Percentiles rank a stretch among this genome's conserved stretches.
Conservation (phyloP, 2,329 filamentous ascomycete species). For the Ilyonectria robusta region DNA sequence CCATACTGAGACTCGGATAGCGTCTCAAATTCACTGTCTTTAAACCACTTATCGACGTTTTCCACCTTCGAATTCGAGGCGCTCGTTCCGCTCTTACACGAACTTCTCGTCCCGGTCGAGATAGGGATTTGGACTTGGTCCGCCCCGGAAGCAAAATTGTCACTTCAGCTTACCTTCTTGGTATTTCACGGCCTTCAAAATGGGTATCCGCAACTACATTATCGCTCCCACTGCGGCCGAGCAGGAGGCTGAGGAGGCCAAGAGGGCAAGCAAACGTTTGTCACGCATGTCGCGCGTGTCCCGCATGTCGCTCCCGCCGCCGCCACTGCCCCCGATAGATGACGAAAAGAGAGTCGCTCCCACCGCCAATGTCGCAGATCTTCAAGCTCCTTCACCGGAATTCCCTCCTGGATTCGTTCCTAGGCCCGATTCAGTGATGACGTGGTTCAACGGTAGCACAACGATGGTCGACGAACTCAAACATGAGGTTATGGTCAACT, state of each 20-base stretch:
- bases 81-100: neutral
- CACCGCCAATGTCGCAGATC: conserved; percentile 61
- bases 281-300: conserved; percentile 33
- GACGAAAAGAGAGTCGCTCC: conserved; percentile 56
- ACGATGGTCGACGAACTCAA: conserved; percentile 78
- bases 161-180: neutral
- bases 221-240: conserved; percentile 58
- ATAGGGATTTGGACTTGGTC: conserved; percentile 10
- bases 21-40: conserved; percentile 10
- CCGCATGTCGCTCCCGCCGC: conserved; percentile 37
- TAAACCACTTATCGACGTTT: neutral
- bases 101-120: conserved; percentile 7
- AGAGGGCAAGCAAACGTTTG: conserved; percentile 36
- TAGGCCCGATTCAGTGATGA: conserved; percentile 68
- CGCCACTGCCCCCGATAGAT: conserved; percentile 44
- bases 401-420: conserved; percentile 55
- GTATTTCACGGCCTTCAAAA: conserved; percentile 50
- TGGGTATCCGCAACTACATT: conserved; percentile 76
- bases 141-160: neutral
- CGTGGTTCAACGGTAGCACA: conserved; percentile 59
- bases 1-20: conserved; percentile 2
- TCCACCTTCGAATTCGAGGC: conserved; percentile 2
- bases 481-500: conserved; percentile 88
- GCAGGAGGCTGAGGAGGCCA: conserved; percentile 33
- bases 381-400: conserved; percentile 64